Evolutionary conservation across 345 rosid genomes (phyloP), one percentile per base, ranked within the genome.

Genomic region (Sonneratia alba): DNA sequence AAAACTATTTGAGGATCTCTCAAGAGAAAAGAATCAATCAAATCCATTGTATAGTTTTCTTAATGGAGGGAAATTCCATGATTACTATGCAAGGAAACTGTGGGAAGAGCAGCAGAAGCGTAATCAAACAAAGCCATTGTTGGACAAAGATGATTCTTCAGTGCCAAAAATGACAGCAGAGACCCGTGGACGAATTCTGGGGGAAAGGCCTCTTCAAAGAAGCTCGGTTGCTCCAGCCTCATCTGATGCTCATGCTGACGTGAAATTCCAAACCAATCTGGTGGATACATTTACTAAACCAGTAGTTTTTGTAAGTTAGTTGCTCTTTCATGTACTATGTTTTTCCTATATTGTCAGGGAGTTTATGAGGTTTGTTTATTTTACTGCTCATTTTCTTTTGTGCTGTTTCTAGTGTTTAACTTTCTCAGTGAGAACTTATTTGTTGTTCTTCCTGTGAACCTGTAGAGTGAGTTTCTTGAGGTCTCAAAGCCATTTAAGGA

Each of bases 1-100:
- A 73, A 92, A 90, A 82, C 73, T 92, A 36, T 95, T 85, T 74
- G 99, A 95, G 83, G 99, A 95, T 80, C 97, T 95, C 79, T 92
- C 97, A 37, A 86, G 90, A 78, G 97, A 89, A 83, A 95, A 92
- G 86, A 89, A 95, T 78, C 86, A 83, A 72, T 84, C 93, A 70
- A 90, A 95, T 81, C 91, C 96, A 73, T 77, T 86, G 70, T 95
- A 90, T 82, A 85, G 83, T 85, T 95, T 95, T 86, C 98, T 95
- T 63, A 78, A 69, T 74, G 98, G 96, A 76, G 98, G 99, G 70
- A 83, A 76, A 19, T 95, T 97, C 71, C 88, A 79, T 83, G 96
- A 86, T 22, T 95, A 95, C 80, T 92, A 95, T 71, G 83, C 66
- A 53, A 86, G 96, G 73, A 88, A 80, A 88, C 77, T 95, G 78